These are phyloP conservation scores for Scheffersomyces illinoinensis DNA, from an alignment of 1,139 yeast genomes.

Conservation along the genomic window DNA sequence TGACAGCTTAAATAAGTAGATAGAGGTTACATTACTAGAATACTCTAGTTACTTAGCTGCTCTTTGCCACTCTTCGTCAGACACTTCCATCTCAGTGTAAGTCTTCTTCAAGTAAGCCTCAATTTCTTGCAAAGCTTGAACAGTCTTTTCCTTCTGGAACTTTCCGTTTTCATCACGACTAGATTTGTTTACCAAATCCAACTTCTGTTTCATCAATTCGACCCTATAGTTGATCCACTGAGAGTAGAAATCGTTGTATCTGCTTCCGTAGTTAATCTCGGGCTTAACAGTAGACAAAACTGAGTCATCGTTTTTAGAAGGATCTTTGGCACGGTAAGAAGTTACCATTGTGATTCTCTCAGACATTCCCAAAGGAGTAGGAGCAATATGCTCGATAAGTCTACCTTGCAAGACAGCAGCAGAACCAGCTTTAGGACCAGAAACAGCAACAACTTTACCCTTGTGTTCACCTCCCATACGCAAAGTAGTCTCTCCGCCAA, in stretches of 20 bases:
- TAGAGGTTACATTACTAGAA: neutral
- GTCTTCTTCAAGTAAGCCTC: constrained; percentile 41
- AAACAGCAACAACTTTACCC: constrained; percentile 41
- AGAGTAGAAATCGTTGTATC: constrained; percentile 34
- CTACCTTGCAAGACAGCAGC: constrained; percentile 61
- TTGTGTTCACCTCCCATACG: constrained; percentile 37
- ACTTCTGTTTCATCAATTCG: constrained; percentile 35
- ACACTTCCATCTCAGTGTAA: constrained; percentile 49
- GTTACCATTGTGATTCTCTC: constrained; percentile 57
- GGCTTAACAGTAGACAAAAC: constrained; percentile 40
- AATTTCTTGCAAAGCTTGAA: constrained; percentile 35
- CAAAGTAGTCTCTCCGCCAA: constrained; percentile 60
- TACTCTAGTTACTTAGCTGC: constrained; percentile 1
- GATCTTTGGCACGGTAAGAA: constrained; percentile 35
- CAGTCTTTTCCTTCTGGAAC: constrained; percentile 43
- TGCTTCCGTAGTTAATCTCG: constrained; percentile 36
- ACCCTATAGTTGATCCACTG: constrained; percentile 35
- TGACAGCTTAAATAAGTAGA: too few species aligned
- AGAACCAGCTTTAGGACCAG: constrained; percentile 54
- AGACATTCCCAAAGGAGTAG: constrained; percentile 49
- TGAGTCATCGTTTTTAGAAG: constrained; percentile 26
- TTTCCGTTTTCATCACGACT: constrained; percentile 26
- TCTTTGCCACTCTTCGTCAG: constrained; percentile 25
- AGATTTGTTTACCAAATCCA: constrained; percentile 16
- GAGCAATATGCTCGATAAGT: constrained; percentile 55